Conservation (phyloP, 1,139 yeast genomes). For the Saccharomycopsis phalli region DNA sequence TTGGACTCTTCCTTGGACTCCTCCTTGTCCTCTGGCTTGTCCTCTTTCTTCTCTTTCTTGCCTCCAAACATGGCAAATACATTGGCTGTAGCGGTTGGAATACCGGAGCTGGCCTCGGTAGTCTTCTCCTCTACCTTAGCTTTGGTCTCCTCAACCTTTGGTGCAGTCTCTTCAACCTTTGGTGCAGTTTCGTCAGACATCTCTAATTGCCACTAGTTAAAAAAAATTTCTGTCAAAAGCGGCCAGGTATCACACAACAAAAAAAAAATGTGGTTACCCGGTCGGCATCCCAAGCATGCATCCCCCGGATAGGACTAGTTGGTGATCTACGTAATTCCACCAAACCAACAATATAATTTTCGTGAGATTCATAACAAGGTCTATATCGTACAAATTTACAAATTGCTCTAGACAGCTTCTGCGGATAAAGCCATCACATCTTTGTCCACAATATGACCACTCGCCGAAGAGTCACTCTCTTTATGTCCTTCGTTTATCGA, state of each 20-base stretch:
- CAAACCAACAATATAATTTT: too few relatives aligned
- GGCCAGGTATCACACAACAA: neutral
- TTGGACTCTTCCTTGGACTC: constrained; percentile 30
- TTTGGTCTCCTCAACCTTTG: constrained; percentile 26
- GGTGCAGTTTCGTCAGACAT: constrained; percentile 28
- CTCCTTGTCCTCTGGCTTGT: constrained; percentile 29
- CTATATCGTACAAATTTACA: too few relatives aligned
- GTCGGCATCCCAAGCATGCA: too few relatives aligned
- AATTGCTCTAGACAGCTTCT: too few relatives aligned
- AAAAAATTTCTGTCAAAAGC: neutral
- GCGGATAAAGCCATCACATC: too few relatives aligned
- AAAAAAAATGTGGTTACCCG: neutral
- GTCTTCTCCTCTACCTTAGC: constrained; percentile 21
- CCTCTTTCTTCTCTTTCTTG: constrained; percentile 39
- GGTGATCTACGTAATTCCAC: too few relatives aligned
- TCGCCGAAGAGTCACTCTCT: too few relatives aligned
- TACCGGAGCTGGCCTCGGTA: constrained; percentile 23
- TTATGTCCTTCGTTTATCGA: too few relatives aligned
- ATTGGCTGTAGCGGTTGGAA: constrained; percentile 50
- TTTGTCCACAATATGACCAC: too few relatives aligned
- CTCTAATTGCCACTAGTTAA: neutral
- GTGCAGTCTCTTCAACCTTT: constrained; percentile 26
- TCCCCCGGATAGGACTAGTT: too few relatives aligned
- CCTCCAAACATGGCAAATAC: constrained; percentile 92
- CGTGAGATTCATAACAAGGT: too few relatives aligned